These are phyloP conservation scores for Theobroma cacao DNA, from an alignment of 345 rosid species.

Conservation along the genomic window DNA sequence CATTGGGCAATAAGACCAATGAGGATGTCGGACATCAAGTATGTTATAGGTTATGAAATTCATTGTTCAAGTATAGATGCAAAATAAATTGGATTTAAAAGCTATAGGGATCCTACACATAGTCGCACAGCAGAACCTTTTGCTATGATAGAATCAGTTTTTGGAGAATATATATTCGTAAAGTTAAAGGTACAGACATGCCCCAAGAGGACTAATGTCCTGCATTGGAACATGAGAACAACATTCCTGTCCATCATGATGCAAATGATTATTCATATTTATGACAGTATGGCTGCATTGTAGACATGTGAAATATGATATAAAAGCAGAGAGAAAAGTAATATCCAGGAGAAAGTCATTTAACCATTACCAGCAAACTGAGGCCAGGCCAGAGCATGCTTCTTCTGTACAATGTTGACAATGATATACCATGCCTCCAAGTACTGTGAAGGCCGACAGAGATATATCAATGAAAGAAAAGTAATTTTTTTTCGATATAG, in stretches of 20 bases:
- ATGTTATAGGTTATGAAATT: neutral
- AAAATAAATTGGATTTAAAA: neutral
- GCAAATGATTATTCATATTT: neutral
- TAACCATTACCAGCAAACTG: conserved; percentile 74
- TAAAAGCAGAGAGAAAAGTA: neutral
- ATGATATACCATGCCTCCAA: conserved; percentile 97
- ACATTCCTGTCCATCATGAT: neutral
- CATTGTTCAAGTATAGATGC: neutral
- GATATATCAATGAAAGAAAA: conserved; percentile 2
- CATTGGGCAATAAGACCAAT: neutral
- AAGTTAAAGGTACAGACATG: neutral
- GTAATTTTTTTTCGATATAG: neutral
- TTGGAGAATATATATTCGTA: neutral
- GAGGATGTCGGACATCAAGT: neutral
- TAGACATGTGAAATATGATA: neutral
- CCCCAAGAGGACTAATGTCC: neutral
- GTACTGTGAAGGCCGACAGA: conserved; percentile 49
- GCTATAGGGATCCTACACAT: neutral
- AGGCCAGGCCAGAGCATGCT: conserved; percentile 96
- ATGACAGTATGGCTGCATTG: neutral
- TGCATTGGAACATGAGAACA: neutral
- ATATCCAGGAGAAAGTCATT: neutral
- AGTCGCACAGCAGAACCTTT: neutral
- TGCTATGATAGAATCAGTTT: neutral
- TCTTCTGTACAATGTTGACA: conserved; percentile 86